These are phyloP conservation scores for Epithele typhae DNA, from an alignment of 768 basidiomycete genomes.

Conservation along the genomic window DNA sequence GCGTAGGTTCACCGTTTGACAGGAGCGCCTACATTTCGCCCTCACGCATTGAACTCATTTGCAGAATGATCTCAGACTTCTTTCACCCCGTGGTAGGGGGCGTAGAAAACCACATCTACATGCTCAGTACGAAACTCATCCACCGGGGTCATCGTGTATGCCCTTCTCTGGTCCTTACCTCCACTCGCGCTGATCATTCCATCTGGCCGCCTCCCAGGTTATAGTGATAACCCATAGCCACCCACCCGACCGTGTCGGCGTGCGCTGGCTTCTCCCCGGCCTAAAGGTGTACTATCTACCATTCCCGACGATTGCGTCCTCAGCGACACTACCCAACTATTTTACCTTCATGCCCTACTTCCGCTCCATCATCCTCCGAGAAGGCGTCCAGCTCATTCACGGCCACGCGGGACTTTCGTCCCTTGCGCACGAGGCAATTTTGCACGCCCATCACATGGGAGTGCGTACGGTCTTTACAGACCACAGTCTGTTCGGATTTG, in stretches of 20 bases:
- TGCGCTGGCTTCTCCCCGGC: slow-evolving; percentile 83
- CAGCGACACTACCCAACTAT: slow-evolving; percentile 93
- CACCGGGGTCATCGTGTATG: slow-evolving; percentile 79
- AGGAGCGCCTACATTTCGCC: too few species aligned
- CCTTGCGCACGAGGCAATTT: slow-evolving; percentile 87
- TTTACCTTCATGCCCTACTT: slow-evolving; percentile 90
- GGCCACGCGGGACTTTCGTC: slow-evolving; percentile 89
- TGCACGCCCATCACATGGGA: slow-evolving; percentile 84
- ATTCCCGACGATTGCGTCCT: slow-evolving; percentile 81
- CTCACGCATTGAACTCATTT: background rate
- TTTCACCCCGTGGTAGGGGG: slow-evolving; percentile 93
- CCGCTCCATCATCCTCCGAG: slow-evolving; percentile 81
- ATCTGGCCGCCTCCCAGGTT: too few species aligned
- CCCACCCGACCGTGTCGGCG: slow-evolving; percentile 76
- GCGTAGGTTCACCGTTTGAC: slow-evolving; percentile 2
- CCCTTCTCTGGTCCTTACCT: background rate
- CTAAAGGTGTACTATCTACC: slow-evolving; percentile 96
- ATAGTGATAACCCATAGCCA: slow-evolving; percentile 94
- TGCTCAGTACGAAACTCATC: slow-evolving; percentile 81
- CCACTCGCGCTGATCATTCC: background rate
- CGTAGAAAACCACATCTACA: slow-evolving; percentile 95
- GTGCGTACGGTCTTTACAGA: slow-evolving; percentile 94
- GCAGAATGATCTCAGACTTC: slow-evolving; percentile 94
- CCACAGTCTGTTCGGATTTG: slow-evolving; percentile 94
- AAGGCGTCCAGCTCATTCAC: slow-evolving; percentile 84